These are phyloP conservation scores for Aspergillus biplanus DNA, from an alignment of 495 filamentous ascomycete genomes.

Conservation along the genomic window DNA sequence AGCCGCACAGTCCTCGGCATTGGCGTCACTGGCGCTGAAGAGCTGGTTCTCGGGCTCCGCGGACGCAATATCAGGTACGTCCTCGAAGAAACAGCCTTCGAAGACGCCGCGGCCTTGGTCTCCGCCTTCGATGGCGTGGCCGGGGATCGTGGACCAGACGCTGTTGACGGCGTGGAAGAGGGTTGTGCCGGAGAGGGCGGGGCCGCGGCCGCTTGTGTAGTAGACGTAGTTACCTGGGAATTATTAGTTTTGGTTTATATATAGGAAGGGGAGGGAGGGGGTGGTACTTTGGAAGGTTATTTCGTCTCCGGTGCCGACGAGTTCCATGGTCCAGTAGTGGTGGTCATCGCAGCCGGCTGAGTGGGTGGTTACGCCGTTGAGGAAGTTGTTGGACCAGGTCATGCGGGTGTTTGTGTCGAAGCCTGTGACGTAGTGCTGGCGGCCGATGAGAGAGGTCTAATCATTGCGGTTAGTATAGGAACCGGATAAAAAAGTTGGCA, in stretches of 20 bases:
- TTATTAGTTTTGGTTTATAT: neutral
- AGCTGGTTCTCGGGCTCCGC: neutral
- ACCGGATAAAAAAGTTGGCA: neutral
- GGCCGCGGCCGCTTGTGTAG: neutral
- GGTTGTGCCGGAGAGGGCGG: neutral
- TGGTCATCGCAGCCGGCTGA: neutral
- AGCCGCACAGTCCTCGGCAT: neutral
- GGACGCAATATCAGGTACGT: neutral
- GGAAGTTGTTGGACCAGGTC: neutral
- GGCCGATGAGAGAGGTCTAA: neutral
- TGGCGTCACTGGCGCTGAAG: neutral
- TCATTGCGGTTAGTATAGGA: neutral
- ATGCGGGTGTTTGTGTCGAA: neutral
- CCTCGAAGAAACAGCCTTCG: neutral
- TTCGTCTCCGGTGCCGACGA: neutral
- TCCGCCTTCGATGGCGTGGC: neutral
- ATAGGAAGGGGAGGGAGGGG: neutral
- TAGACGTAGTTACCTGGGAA: neutral
- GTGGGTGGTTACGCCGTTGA: neutral
- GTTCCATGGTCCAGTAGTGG: neutral
- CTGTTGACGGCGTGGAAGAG: conserved; percentile 5
- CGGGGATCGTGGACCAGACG: neutral
- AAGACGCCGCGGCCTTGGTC: neutral
- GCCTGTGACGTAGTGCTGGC: neutral
- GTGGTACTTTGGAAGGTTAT: neutral